A percentile compares a stretch with the other conserved stretches of the same genome.
These are phyloP conservation scores for Trametes pubescens DNA, from an alignment of 1,284 basidiomycete species.

Conservation along the genomic window DNA sequence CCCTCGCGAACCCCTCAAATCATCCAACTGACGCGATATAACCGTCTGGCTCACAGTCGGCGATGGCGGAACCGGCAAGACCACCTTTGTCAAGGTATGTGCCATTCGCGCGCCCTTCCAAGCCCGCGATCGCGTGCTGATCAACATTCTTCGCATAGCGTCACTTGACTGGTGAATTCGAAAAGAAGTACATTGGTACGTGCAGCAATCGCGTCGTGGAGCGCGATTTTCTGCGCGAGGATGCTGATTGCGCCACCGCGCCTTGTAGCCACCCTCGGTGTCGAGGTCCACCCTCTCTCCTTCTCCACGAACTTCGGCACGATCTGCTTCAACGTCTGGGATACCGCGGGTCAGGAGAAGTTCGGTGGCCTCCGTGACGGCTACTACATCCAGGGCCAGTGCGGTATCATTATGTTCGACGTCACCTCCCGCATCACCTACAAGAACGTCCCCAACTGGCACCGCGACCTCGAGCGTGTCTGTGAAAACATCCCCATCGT, in stretches of 20 bases:
- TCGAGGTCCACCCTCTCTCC: conserved; percentile 96
- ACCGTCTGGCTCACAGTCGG: conserved; percentile 69
- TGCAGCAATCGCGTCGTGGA: conserved; percentile 20
- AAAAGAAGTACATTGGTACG: conserved; percentile 99
- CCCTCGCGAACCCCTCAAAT: conserved; percentile 15
- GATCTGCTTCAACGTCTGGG: conserved; percentile 99
- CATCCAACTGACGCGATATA: conserved; percentile 27
- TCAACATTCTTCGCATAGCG: conserved; percentile 66
- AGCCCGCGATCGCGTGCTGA: conserved; percentile 64
- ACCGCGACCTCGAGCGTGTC: conserved; percentile 98
- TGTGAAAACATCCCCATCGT: conserved; percentile 99
- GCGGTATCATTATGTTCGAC: conserved; percentile 99
- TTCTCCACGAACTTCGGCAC: conserved; percentile 99
- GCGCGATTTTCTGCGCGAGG: conserved; percentile 11
- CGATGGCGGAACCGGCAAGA: conserved; percentile 98
- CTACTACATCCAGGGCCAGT: conserved; percentile 99
- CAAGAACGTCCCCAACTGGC: conserved; percentile 99
- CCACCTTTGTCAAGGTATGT: conserved; percentile 94
- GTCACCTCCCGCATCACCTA: conserved; percentile 99
- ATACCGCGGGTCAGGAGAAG: conserved; percentile 99
- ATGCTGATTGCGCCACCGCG: conserved; percentile 36
- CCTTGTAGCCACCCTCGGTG: conserved; percentile 92
- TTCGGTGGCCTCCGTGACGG: conserved; percentile 98
- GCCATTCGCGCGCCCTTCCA: conserved; percentile 30
- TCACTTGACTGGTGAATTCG: conserved; percentile 99